These are phyloP conservation scores for Linum usitatissimum DNA, from an alignment of 345 rosid genomes.

Conservation along the genomic window DNA sequence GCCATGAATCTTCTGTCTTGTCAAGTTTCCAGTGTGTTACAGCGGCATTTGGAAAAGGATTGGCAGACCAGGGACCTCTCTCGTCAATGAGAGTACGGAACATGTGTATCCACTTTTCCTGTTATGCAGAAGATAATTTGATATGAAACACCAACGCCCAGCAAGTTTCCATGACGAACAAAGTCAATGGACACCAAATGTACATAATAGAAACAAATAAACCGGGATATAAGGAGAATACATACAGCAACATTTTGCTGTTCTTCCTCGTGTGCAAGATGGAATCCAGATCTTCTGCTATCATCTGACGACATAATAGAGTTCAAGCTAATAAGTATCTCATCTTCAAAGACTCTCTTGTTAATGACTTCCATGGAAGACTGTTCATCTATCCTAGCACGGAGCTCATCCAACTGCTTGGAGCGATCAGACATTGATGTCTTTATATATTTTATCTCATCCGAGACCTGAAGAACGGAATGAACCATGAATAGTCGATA, in stretches of 20 bases:
- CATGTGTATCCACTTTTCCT: slow-evolving; percentile 95
- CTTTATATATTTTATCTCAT: slow-evolving; percentile 67
- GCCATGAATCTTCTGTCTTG: slow-evolving; percentile 94
- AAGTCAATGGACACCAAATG: background rate
- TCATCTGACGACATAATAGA: slow-evolving; percentile 71
- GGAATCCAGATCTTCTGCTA: slow-evolving; percentile 55
- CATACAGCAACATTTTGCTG: slow-evolving; percentile 79
- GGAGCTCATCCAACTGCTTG: slow-evolving; percentile 56
- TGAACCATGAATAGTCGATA: slow-evolving; percentile 5
- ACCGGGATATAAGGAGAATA: slow-evolving; percentile 8
- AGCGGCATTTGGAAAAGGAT: slow-evolving; percentile 73
- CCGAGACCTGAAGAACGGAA: slow-evolving; percentile 43
- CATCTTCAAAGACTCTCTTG: slow-evolving; percentile 68
- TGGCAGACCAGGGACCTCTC: slow-evolving; percentile 97
- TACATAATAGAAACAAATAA: slow-evolving; percentile 3
- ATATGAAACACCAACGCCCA: slow-evolving; percentile 1
- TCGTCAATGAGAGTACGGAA: slow-evolving; percentile 90
- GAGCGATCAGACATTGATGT: slow-evolving; percentile 52
- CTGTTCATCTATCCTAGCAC: slow-evolving; percentile 49
- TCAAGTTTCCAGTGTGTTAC: slow-evolving; percentile 84
- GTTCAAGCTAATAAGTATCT: slow-evolving; percentile 47
- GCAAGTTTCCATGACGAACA: slow-evolving; percentile 1
- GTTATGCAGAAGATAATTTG: slow-evolving; percentile 8
- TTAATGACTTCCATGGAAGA: slow-evolving; percentile 38
- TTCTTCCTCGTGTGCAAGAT: slow-evolving; percentile 68